Base-by-base conservation (phyloP, 2,329 filamentous ascomycete species). In the Xylariaceae sp. region DNA sequence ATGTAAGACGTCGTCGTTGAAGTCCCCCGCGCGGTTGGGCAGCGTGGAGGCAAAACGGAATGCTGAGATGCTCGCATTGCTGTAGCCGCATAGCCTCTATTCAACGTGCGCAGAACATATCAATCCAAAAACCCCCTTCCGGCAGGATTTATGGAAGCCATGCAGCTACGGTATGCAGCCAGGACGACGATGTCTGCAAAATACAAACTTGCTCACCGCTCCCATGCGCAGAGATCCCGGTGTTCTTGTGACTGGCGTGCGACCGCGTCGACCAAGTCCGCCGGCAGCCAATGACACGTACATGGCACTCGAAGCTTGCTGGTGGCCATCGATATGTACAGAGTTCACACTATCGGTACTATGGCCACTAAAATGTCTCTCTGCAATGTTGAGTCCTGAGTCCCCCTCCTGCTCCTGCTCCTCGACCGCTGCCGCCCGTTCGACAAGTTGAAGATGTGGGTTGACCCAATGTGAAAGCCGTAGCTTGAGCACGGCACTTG, bases 141-240 rank as follows among this genome's bases (percentile, higher is more conserved):
- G 10, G 33, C 33, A 36, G 33, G 33, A 9, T 14, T 36, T 3
- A 36, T 36, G 33, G 41, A 30, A 45, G 22, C 48, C 48, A 52
- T 49, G 42, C 18, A 52, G 36, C 17, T 35, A 36, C 40, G 45
- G 31, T 41, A 44, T 56, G 46, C 40, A 46, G 44, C 45, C 44
- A n/a, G n/a, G n/a, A 30, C 36, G 45, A 43, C n/a, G 40, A 45
- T 19, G 31, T 48, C 43, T 40, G 48, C 43, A 36, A 49, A 51
- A 42, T 50, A 59, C 58, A 10, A 10, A 10, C 12, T 57, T 56
- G 56, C 57, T 62, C 61, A 63, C 61, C 61, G 61, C 61, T 58
- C 48, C 40, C 52, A 49, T 40, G 11, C 39, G 12, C 15, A 14
- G 39, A 45, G 18, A 40, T 31, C 31, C 45, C 45, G 49, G 49